A percentile compares a stretch with the other conserved stretches of the same genome.
Conservation (phyloP, 345 rosid species). For the Brassica carinata region DNA sequence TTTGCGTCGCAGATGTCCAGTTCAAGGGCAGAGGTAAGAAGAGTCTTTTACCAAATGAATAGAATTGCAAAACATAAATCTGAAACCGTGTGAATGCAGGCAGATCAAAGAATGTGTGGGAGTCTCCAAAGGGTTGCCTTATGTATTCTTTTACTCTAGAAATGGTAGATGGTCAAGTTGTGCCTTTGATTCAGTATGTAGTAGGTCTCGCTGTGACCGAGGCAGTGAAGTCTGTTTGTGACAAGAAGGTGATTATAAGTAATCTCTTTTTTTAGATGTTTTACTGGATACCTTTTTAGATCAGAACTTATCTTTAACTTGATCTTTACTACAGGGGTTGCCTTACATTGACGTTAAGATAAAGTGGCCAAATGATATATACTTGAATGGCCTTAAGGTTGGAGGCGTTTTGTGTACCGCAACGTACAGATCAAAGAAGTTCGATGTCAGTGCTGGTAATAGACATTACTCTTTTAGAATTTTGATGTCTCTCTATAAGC, state of each 20-base stretch:
- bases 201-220: slow-evolving; percentile 80
- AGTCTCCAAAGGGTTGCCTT: slow-evolving; percentile 83
- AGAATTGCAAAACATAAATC: too few relatives aligned
- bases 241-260: slow-evolving; percentile 48
- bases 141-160: slow-evolving; percentile 78
- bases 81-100: slow-evolving; percentile 44
- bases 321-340: not conserved
- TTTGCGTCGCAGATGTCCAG: slow-evolving; percentile 76
- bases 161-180: slow-evolving; percentile 75
- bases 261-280: not conserved
- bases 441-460: slow-evolving; percentile 82
- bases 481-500: not conserved
- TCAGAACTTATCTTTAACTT: not conserved
- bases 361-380: slow-evolving; percentile 97
- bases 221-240: slow-evolving; percentile 76
- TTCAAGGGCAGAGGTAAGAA: slow-evolving; percentile 72
- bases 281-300: not conserved
- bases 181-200: slow-evolving; percentile 86
- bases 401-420: slow-evolving; percentile 94
- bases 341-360: slow-evolving; percentile 41
- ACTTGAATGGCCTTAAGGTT: slow-evolving; percentile 81
- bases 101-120: slow-evolving; percentile 80
- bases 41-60: not conserved
- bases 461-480: slow-evolving; percentile 12
- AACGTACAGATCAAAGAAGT: slow-evolving; percentile 75